A percentile compares a stretch with the other conserved stretches of the same genome.
Conservation (phyloP, 1,284 basidiomycete genomes). For the Amylostereum chailletii region DNA sequence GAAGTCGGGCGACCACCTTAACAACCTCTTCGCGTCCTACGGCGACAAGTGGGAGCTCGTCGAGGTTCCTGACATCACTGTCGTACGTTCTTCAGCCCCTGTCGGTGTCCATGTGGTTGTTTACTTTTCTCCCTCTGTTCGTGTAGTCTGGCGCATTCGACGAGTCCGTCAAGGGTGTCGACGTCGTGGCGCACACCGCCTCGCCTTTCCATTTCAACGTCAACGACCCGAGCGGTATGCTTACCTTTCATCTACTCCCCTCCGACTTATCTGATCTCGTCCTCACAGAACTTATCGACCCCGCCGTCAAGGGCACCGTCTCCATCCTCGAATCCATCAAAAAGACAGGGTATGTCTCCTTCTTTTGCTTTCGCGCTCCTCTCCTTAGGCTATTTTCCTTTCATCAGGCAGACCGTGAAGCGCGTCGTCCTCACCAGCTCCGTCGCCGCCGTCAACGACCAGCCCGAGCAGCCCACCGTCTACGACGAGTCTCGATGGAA, state of each 20-base stretch:
- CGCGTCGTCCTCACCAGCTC: slow-evolving; percentile 63
- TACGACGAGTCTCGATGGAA: slow-evolving; percentile 59
- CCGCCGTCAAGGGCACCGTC: slow-evolving; percentile 21
- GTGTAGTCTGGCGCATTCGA: slow-evolving; percentile 29
- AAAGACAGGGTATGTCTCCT: slow-evolving; percentile 12
- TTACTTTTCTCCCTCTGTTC: background rate
- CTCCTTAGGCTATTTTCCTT: background rate
- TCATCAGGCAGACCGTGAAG: slow-evolving; percentile 29
- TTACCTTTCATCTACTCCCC: background rate
- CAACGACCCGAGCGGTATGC: background rate
- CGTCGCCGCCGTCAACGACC: slow-evolving; percentile 40
- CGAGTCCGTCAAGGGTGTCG: slow-evolving; percentile 35
- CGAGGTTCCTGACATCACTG: slow-evolving; percentile 33
- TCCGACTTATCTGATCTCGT: slow-evolving; percentile 1
- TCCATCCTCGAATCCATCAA: slow-evolving; percentile 17
- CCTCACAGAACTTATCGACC: slow-evolving; percentile 15
- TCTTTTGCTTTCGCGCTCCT: background rate
- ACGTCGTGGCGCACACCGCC: slow-evolving; percentile 18
- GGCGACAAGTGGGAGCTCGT: slow-evolving; percentile 28
- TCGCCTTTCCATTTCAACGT: slow-evolving; percentile 3
- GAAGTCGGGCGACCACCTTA: slow-evolving; percentile 34
- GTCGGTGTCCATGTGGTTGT: slow-evolving; percentile 10
- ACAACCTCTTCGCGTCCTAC: slow-evolving; percentile 26
- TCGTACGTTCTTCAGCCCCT: slow-evolving; percentile 16
- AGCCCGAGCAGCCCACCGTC: slow-evolving; percentile 7